phyloP scores from a whole-genome alignment of 768 basidiomycete species.

The Hygrophorus russula region DNA sequence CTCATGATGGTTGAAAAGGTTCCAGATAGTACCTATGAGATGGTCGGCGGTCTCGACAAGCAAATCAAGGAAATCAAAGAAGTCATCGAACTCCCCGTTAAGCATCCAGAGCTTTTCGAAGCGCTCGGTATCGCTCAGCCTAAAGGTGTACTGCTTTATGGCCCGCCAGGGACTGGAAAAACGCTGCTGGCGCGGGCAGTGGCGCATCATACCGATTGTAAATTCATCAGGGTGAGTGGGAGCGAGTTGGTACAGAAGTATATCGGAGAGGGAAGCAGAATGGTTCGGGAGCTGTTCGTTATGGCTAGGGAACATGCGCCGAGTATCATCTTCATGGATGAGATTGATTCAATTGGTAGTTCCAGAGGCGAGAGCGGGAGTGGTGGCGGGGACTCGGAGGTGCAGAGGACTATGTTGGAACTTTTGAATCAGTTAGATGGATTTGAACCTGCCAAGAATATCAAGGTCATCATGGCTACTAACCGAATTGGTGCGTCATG shows the following conservation, averaged over 20 bases:
- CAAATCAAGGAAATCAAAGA: slow-evolving; percentile 98
- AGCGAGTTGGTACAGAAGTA: slow-evolving; percentile 97
- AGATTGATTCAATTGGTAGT: slow-evolving; percentile 95
- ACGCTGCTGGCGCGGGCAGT: slow-evolving; percentile 92
- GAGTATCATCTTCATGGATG: slow-evolving; percentile 99
- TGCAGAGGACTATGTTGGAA: slow-evolving; percentile 87
- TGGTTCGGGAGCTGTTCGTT: slow-evolving; percentile 96
- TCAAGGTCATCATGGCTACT: slow-evolving; percentile 94
- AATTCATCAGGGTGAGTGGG: slow-evolving; percentile 92
- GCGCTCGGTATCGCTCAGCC: slow-evolving; percentile 94
- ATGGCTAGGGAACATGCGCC: slow-evolving; percentile 98
- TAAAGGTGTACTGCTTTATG: slow-evolving; percentile 92
- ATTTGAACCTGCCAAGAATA: slow-evolving; percentile 95
- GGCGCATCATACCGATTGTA: slow-evolving; percentile 95
- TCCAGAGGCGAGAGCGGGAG: slow-evolving; percentile 89
- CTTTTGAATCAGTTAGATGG: slow-evolving; percentile 83
- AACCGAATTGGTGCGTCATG: slow-evolving; percentile 71
- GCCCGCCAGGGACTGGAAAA: slow-evolving; percentile 95
- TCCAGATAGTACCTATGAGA: slow-evolving; percentile 97
- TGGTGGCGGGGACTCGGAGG: slow-evolving; percentile 80
- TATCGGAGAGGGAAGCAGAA: slow-evolving; percentile 91
- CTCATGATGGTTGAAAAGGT: slow-evolving; percentile 99
- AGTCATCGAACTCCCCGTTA: slow-evolving; percentile 95
- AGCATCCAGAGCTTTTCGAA: slow-evolving; percentile 96
- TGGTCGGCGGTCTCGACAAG: slow-evolving; percentile 98